Evolutionary conservation across 257 asterid genomes (phyloP), one percentile per base, ranked within the genome.

Genomic region (Schizonepeta tenuifolia): DNA sequence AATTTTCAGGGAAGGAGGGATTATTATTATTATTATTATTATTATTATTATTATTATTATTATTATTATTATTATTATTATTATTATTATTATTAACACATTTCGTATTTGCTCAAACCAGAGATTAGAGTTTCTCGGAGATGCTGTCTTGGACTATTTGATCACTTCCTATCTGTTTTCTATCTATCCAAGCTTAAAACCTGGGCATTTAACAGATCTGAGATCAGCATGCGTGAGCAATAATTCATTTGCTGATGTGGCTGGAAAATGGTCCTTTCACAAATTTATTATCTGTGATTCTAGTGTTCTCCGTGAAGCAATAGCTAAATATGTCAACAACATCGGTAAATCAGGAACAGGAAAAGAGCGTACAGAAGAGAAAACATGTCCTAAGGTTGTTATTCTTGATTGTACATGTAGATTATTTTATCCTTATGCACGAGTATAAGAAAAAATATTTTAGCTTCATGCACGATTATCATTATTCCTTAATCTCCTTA

Each of bases 111-210:
- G 28, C 75, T 77, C 84, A 53, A 73, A 77, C 77, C 96, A 92
- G 98, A 88, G 99, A 70, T 88, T 95, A 64, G 99, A 95, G 83
- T 92, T 85, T 83, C 96, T 95, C 14, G 99, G 99, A 79, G 99
- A 95, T 86, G 98, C 99, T 59, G 94, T 88, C 77, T 81, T 95
- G 91, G 99, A 95, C 84, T 95, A 95, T 85, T 75, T 95, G 88
- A 87, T 95, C 82, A 92, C 98, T 72, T 88, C 97, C 70, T 95
- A 92, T 86, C 81, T 92, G 51, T 95, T 81, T 73, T 86, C 97
- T n/a, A 90, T 75, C 70, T 92, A 92, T 74, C 98, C 99, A 43
- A 79, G 81, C 36, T 73, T 95, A 83, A 92, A 82, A 79, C 99
- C 97, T 82, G 99, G 99, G 76, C 98, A 88, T 65, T 83, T 95